Evolutionary conservation across 2,329 filamentous ascomycete genomes (phyloP).

Genomic region (Ophiosphaerella narmari): DNA sequence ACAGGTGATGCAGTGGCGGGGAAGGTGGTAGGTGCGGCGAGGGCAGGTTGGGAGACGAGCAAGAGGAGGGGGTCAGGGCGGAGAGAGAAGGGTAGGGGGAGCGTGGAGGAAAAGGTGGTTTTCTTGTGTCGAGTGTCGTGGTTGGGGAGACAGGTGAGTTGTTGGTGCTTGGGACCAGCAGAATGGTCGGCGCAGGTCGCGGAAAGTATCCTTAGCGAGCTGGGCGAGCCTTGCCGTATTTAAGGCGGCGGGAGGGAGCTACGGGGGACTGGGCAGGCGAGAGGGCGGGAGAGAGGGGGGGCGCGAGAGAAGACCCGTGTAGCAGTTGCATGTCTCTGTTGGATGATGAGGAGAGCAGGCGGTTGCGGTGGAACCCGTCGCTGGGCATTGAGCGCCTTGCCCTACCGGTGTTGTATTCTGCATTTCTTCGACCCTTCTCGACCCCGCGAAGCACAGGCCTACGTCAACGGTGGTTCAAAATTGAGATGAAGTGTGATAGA

Average conservation of each 20-base stretch:
- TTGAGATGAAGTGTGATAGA: too few relatives aligned
- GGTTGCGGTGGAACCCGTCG: constrained; percentile 12
- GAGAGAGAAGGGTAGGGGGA: constrained; percentile 17
- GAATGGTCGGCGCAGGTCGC: constrained; percentile 22
- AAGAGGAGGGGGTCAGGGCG: constrained; percentile 21
- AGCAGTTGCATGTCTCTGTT: constrained; percentile 11
- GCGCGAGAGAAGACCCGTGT: not conserved
- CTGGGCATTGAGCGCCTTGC: too few relatives aligned
- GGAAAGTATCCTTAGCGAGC: constrained; percentile 36
- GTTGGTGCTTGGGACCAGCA: constrained; percentile 8
- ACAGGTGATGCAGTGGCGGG: constrained; percentile 42
- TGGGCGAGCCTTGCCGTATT: constrained; percentile 34
- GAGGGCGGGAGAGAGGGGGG: too few relatives aligned
- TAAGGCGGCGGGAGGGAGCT: constrained; percentile 13
- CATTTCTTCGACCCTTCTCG: not conserved
- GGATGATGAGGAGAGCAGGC: constrained; percentile 2
- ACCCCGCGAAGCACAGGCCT: not conserved
- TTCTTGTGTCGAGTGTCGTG: constrained; percentile 19
- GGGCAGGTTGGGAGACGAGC: constrained; percentile 19
- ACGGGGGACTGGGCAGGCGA: constrained; percentile 2
- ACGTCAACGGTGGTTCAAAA: too few relatives aligned
- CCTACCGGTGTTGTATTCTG: too few relatives aligned
- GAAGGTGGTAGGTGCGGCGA: constrained; percentile 25
- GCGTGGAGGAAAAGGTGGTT: constrained; percentile 9
- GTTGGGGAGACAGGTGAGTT: constrained; percentile 20